These are phyloP conservation scores for Xylariales sp. DNA, from an alignment of 2,329 filamentous ascomycete species.

Conservation along the genomic window DNA sequence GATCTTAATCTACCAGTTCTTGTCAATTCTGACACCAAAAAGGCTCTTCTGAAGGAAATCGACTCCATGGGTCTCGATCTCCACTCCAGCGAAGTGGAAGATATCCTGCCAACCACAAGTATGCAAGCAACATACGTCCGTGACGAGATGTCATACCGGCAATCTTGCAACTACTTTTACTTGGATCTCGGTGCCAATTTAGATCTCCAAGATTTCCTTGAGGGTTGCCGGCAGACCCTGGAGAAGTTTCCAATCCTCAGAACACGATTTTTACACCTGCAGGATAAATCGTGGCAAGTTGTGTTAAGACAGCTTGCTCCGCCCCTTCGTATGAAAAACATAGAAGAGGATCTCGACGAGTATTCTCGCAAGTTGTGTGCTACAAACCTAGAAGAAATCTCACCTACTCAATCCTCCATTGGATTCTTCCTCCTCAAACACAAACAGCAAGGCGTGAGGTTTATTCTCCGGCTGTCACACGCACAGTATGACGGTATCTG, in stretches of 20 bases:
- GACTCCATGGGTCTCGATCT: background rate
- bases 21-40: background rate
- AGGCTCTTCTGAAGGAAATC: background rate
- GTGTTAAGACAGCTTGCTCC: background rate
- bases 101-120: background rate
- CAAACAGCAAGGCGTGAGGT: background rate
- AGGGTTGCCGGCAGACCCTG: background rate
- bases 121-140: background rate
- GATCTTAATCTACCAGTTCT: background rate
- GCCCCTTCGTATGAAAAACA: background rate
- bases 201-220: background rate
- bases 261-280: background rate
- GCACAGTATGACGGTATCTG: background rate
- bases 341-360: background rate
- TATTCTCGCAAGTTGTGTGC: no score
- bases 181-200: background rate
- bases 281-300: background rate
- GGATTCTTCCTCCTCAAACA: background rate
- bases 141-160: background rate
- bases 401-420: background rate
- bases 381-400: no score
- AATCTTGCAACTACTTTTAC: background rate
- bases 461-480: background rate
- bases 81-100: background rate
- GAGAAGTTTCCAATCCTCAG: background rate